Evolutionary conservation across 495 filamentous ascomycete species (phyloP).

Genomic region (Cenococcum geophilum): DNA sequence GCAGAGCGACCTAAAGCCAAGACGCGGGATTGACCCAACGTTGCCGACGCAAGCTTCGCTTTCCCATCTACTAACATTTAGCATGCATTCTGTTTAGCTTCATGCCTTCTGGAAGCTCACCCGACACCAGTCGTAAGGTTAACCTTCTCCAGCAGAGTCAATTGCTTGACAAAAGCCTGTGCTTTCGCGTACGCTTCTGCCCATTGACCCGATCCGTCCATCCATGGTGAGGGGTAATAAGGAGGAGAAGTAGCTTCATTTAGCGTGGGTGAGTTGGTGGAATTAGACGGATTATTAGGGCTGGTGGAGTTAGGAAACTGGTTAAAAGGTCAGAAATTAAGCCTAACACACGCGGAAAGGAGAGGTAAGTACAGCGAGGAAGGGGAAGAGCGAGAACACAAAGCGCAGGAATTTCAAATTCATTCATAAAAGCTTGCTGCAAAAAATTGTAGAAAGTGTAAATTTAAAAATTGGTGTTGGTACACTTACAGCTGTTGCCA

Average conservation of each 20-base stretch:
- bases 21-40: conserved; percentile 60
- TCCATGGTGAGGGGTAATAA: conserved; percentile 67
- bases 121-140: conserved; percentile 86
- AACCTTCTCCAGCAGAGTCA: conserved; percentile 86
- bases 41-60: conserved; percentile 59
- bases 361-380: conserved; percentile 19
- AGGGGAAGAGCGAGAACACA: conserved; percentile 23
- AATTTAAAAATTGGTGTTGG: neutral
- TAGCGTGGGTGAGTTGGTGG: conserved; percentile 7
- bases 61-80: conserved; percentile 52
- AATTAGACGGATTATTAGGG: conserved; percentile 11
- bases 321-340: conserved; percentile 17
- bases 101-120: conserved; percentile 39
- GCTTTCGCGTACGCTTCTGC: conserved; percentile 71
- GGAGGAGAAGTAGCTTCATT: conserved; percentile 47
- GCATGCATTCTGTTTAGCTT: neutral
- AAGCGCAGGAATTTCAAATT: conserved; percentile 15
- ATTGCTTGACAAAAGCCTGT: conserved; percentile 67
- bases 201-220: conserved; percentile 64
- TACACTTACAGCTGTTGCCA: conserved; percentile 6
- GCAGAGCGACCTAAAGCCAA: conserved; percentile 77
- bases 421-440: conserved; percentile 15
- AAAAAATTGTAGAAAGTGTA: conserved; percentile 7
- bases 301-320: conserved; percentile 24
- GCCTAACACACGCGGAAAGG: neutral